Percentiles rank a stretch among this genome's conserved stretches.
Evolutionary conservation across 176 grass and related monocot genomes (phyloP).

Genomic region (Hordeum vulgare): DNA sequence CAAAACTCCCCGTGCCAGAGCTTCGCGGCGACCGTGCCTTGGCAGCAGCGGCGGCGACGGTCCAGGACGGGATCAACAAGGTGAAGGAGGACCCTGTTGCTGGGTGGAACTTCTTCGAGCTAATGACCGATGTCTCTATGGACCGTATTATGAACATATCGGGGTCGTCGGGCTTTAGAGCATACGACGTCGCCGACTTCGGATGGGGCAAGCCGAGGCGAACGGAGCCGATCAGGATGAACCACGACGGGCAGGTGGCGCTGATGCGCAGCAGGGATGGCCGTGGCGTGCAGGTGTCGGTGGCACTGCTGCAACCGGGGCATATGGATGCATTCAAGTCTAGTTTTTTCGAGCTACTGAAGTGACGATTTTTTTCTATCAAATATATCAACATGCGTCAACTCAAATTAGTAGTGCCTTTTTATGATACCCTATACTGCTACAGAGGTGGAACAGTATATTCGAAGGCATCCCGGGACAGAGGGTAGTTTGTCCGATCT

Average conservation of each 20-base stretch:
- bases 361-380: background rate
- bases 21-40: background rate
- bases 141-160: conserved; percentile 2
- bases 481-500: too few relatives aligned
- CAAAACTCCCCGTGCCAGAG: background rate
- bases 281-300: conserved; percentile 9
- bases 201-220: conserved; percentile 43
- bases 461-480: too few relatives aligned
- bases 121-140: rapidly evolving
- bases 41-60: background rate
- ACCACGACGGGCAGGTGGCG: conserved; percentile 33
- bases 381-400: too few relatives aligned
- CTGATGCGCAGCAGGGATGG: background rate
- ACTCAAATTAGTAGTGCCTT: too few relatives aligned
- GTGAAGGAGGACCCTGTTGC: conserved; percentile 7
- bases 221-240: conserved; percentile 37
- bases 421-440: background rate
- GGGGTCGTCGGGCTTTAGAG: conserved; percentile 19
- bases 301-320: background rate
- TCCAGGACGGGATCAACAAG: background rate
- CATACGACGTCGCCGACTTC: conserved; percentile 40
- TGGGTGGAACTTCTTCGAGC: background rate
- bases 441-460: too few relatives aligned
- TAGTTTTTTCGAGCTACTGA: background rate
- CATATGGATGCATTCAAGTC: conserved; percentile 25